These are phyloP conservation scores for Fusarium setosum DNA, from an alignment of 2,329 filamentous ascomycete genomes.

Conservation along the genomic window DNA sequence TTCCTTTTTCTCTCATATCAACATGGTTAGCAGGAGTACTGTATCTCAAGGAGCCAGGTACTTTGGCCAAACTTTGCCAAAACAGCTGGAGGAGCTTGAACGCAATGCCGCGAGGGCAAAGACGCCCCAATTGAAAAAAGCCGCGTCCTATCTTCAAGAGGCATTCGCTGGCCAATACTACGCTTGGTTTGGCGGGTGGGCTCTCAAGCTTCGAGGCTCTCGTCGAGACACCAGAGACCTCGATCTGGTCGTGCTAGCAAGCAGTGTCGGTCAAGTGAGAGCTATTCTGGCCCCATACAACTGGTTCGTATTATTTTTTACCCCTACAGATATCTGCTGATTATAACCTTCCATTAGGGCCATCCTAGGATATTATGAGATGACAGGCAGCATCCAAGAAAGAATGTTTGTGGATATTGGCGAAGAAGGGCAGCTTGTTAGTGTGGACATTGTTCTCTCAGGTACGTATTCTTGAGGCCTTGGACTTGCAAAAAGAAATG, in stretches of 20 bases:
- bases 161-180: neutral
- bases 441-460: neutral
- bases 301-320: neutral
- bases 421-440: neutral
- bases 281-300: neutral
- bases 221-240: neutral
- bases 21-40: neutral
- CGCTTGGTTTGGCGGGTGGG: neutral
- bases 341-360: neutral
- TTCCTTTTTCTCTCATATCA: no score
- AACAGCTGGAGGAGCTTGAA: neutral
- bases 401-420: neutral
- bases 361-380: neutral
- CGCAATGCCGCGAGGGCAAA: neutral
- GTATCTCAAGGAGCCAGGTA: neutral
- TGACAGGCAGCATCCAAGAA: neutral
- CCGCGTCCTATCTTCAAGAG: neutral
- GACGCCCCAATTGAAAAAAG: neutral
- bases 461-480: neutral
- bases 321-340: neutral
- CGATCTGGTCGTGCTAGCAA: neutral
- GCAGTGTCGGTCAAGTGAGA: neutral
- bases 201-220: neutral
- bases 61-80: neutral
- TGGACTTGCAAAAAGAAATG: neutral